Evolutionary conservation across 345 rosid genomes (phyloP), one percentile per base, ranked within the genome.

Genomic region (Boechera divaricarpa): DNA sequence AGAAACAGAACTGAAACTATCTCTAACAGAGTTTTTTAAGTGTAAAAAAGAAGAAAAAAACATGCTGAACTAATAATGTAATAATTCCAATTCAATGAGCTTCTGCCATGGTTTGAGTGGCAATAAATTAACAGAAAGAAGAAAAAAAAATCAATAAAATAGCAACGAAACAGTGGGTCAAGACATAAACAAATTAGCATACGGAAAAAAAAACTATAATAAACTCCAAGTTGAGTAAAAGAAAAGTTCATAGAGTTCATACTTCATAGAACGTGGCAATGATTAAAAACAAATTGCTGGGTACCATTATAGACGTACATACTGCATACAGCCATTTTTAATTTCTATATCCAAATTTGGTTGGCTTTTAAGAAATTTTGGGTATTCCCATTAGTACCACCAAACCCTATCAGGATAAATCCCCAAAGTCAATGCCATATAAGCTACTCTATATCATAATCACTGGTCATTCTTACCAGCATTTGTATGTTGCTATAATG

Each of bases 221-320:
- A 21, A 21, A 21, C 21, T 21, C 48, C 42, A 75, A 67, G 79
- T 75, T 75, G 79, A 45, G 63, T 29, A 39, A 49, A 57, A 68
- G 53, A 49, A 75, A 59, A 60, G 67, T 67, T 67, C 74, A 39
- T 28, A n/a, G 59, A 59, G 60, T 29, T 59, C 68, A 67, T 59
- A 75, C 56, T 51, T 10, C 60, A 47, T 5, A 42, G 70, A 76
- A 76, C 70, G 70, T 76, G 75, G 26, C 56, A 69, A 76, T 53
- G 3, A 69, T 69, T 29, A 12, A 33, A 28, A 35, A 12, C 1
- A 7, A 8, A 53, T 33, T 10, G n/a, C 16, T 66, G 60, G 4
- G 26, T 33, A 66, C 51, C n/a, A 33, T n/a, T n/a, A 55, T 11
- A 56, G 12, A 67, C 44, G 59, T 57, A 5, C 52, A 56, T 45